Percentiles rank a stretch among this genome's conserved stretches.
Conservation (phyloP, 441 rosid genomes). For the Metrosideros polymorpha region DNA sequence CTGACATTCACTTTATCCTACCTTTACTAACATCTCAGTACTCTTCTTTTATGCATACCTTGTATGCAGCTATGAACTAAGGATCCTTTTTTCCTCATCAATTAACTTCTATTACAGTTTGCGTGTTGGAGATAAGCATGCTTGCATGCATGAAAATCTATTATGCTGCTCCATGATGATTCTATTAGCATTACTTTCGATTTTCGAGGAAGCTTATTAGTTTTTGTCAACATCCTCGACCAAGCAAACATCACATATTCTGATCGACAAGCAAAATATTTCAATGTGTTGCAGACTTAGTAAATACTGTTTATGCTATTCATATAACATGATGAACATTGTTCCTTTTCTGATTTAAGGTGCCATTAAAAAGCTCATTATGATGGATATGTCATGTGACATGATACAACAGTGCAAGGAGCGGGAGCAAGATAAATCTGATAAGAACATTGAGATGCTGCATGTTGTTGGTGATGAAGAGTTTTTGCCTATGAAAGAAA, state of each 20-base stretch:
- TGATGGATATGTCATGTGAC: conserved; percentile 91
- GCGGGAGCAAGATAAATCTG: conserved; percentile 19
- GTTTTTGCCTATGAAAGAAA: conserved; percentile 79
- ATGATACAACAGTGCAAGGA: conserved; percentile 70
- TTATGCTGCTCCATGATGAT: background rate
- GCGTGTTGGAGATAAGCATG: background rate
- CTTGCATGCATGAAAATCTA: background rate
- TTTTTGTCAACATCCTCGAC: background rate
- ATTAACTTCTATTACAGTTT: background rate
- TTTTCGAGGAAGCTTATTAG: background rate
- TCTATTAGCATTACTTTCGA: background rate
- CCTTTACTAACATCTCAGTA: background rate
- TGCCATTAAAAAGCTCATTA: conserved; percentile 74
- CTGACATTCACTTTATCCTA: background rate
- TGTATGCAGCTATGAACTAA: background rate
- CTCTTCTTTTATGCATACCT: background rate
- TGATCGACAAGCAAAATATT: background rate
- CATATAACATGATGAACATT: background rate
- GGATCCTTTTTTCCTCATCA: background rate
- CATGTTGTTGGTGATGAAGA: conserved; percentile 91
- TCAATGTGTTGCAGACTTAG: background rate
- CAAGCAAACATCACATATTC: background rate
- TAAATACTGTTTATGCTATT: background rate
- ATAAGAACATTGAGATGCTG: conserved; percentile 43
- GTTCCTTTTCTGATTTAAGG: conserved; percentile 30